Base-by-base conservation (phyloP, 257 asterid genomes). In the Lavandula angustifolia region DNA sequence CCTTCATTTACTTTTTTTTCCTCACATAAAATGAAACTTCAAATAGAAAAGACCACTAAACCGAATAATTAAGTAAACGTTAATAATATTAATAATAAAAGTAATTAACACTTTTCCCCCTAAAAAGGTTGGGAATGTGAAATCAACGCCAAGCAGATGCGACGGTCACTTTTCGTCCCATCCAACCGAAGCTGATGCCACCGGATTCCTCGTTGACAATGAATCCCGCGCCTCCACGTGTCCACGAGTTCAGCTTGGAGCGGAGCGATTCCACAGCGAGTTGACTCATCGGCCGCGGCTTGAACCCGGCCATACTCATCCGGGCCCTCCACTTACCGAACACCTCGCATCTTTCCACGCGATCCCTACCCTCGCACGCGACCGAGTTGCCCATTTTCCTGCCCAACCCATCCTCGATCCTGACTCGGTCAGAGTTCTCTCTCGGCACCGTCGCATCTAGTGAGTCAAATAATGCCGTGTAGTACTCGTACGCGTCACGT, bases 241-340 rank as follows among this genome's bases (percentile, higher is more conserved):
- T 70, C 67, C 79, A 80, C 3, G 89, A 71, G 59, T 72, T 75
- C 9, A 90, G 84, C 71, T 84, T 84, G 3, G 76, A 51, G 0
- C 87, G 76, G n/a, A 90, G 82, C 18, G 86, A 80, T 7, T 87
- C 88, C 1, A 85, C 78, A 0, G 70, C 73, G 81, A 46, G 76
- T 64, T 67, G 83, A 67, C 96, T 84, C 81, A 87, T 64, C 11
- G 76, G 69, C 44, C 73, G 75, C 5, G 65, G 70, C 66, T 65
- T 66, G 53, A 87, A 90, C 77, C 97, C 96, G 27, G 96, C 95
- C 97, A 90, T 87, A 35, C 84, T 54, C 77, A 90, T 35, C 32
- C 97, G 85, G 78, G 95, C 88, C 84, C 95, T 82, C 97, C 97
- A 90, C 73, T 90, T 90, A 10, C 97, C 96, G 33, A 77, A 85